phyloP scores from a whole-genome alignment of 2,329 filamentous ascomycete species.

The Cryphonectria radicalis region DNA sequence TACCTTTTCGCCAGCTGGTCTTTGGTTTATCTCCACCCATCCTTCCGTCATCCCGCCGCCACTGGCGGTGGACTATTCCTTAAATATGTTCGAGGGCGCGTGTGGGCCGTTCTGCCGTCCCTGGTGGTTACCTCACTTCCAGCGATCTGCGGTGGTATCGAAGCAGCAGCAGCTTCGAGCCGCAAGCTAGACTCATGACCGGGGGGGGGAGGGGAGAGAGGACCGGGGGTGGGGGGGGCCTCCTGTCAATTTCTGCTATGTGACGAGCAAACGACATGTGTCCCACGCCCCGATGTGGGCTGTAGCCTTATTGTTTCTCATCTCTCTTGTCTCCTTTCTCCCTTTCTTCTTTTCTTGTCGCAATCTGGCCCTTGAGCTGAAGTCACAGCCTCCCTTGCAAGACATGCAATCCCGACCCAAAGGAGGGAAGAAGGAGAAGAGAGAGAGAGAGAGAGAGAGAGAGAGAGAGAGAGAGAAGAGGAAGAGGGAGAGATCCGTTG shows the following conservation, averaged over 20 bases:
- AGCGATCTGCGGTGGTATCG: neutral
- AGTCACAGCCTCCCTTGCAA: neutral
- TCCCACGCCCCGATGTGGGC: slow-evolving; percentile 16
- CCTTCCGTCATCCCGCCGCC: slow-evolving; percentile 5
- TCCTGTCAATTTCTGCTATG: slow-evolving; percentile 15
- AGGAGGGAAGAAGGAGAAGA: neutral
- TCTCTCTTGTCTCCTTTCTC: neutral
- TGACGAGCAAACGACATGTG: slow-evolving; percentile 22
- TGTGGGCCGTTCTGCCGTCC: neutral
- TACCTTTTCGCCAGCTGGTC: neutral
- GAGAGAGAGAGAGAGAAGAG: neutral
- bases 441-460: neutral
- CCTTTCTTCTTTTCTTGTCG: neutral
- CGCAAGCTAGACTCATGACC: slow-evolving; percentile 2
- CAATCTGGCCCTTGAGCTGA: neutral
- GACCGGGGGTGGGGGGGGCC: neutral
- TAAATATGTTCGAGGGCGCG: neutral
- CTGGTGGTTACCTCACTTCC: neutral
- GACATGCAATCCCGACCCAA: neutral
- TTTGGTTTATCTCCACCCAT: slow-evolving; percentile 9
- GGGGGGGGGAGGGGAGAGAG: no score
- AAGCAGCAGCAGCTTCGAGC: slow-evolving; percentile 6
- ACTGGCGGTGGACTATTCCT: neutral
- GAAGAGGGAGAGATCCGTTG: neutral
- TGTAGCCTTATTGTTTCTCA: slow-evolving; percentile 22